These are phyloP conservation scores for Bipolaris zeicola DNA, from an alignment of 2,329 filamentous ascomycete genomes.

Conservation along the genomic window DNA sequence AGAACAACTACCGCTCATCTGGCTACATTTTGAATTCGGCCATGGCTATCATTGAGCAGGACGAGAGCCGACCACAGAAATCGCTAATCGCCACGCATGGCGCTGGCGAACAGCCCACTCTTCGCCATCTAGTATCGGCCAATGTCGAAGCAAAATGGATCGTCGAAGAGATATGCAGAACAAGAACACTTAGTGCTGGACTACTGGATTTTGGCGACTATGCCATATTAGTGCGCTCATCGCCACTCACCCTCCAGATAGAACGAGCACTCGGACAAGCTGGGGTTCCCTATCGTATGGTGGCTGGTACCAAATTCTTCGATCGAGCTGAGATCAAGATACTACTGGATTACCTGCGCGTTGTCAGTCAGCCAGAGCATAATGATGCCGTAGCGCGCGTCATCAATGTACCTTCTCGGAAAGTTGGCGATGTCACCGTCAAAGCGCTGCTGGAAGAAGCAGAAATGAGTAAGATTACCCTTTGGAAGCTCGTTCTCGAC, in stretches of 20 bases:
- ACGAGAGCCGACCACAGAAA: constrained; percentile 79
- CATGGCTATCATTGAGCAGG: constrained; percentile 87
- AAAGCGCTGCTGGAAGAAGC: constrained; percentile 78
- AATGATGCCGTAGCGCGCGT: constrained; percentile 84
- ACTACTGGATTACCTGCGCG: constrained; percentile 83
- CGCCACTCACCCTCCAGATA: constrained; percentile 80
- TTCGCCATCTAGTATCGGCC: constrained; percentile 74
- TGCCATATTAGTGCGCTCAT: constrained; percentile 85
- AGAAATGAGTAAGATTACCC: constrained; percentile 67
- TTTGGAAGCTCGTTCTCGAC: constrained; percentile 77
- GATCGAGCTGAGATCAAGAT: constrained; percentile 89
- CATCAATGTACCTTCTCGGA: constrained; percentile 81
- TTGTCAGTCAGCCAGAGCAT: constrained; percentile 82
- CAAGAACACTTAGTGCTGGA: constrained; percentile 71
- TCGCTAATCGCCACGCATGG: constrained; percentile 78
- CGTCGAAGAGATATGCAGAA: constrained; percentile 77
- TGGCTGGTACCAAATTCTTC: constrained; percentile 89
- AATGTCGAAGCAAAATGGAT: constrained; percentile 85
- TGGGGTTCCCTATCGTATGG: constrained; percentile 89
- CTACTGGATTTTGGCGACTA: constrained; percentile 78
- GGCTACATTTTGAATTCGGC: constrained; percentile 81
- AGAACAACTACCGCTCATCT: constrained; percentile 94
- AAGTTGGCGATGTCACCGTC: constrained; percentile 79
- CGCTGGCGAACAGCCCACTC: constrained; percentile 77
- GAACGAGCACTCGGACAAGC: constrained; percentile 80